Evolutionary conservation across 805 yeast genomes (phyloP).

Genomic region (Wickerhamiella allomyrinae): DNA sequence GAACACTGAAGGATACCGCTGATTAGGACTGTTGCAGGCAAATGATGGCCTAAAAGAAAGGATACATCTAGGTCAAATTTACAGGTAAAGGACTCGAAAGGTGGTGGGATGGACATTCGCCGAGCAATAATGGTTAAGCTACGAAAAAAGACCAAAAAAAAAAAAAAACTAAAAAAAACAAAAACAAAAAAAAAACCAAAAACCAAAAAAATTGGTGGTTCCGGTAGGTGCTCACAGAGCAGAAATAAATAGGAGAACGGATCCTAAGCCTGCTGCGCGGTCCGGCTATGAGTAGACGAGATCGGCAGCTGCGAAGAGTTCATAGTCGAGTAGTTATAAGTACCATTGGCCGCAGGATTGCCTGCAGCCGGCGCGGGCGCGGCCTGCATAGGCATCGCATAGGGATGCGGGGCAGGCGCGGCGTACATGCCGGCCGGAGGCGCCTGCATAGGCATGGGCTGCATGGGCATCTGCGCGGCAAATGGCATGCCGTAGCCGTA

Average conservation of each 20-base stretch:
- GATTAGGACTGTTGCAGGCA: too few species aligned
- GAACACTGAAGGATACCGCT: neutral
- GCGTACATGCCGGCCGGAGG: neutral
- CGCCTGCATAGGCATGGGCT: neutral
- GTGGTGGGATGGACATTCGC: too few species aligned
- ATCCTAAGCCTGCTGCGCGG: neutral
- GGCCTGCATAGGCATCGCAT: neutral
- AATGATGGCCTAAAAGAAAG: too few species aligned
- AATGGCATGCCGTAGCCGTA: neutral
- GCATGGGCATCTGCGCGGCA: neutral
- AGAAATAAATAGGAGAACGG: neutral
- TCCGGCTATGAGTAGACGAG: neutral
- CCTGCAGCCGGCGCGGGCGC: neutral
- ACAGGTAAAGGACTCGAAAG: too few species aligned
- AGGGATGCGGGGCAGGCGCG: neutral
- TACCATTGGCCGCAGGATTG: neutral
- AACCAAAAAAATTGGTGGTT: constrained; percentile 1
- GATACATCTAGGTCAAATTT: too few species aligned
- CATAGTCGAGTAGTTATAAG: neutral
- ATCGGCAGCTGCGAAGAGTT: neutral
- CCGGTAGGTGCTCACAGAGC: neutral
- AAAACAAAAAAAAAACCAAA: constrained; percentile 5
- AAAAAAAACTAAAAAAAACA: constrained; percentile 3
- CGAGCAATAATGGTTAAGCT: neutral
- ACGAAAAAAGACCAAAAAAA: constrained; percentile 2